Percentiles rank a stretch among this genome's conserved stretches.
phyloP scores from a whole-genome alignment of 106 monocot species.

The Phalaenopsis equestris region DNA sequence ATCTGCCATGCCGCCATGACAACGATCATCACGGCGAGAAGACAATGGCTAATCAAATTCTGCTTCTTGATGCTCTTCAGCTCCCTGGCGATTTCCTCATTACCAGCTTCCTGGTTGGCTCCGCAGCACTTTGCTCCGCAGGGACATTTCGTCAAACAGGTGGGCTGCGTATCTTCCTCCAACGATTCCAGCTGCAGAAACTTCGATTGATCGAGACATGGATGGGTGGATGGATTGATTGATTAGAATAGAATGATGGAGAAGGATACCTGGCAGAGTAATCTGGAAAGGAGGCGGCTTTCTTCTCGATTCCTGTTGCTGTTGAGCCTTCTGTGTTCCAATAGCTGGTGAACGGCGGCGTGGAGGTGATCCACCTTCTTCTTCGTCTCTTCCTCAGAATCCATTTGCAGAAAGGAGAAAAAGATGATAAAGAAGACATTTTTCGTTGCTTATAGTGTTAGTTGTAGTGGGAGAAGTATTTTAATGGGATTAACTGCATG shows the following conservation, averaged over 20 bases:
- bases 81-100: constrained; percentile 36
- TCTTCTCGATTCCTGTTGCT: constrained; percentile 23
- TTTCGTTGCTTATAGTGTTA: neutral
- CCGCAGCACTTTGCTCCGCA: neutral
- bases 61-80: constrained; percentile 47
- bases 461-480: neutral
- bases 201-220: neutral
- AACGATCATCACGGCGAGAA: constrained; percentile 39
- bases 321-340: constrained; percentile 22
- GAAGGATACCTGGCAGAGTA: constrained; percentile 28
- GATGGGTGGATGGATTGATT: neutral
- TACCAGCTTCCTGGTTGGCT: constrained; percentile 1
- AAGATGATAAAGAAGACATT: neutral
- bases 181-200: constrained; percentile 15
- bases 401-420: neutral
- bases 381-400: constrained; percentile 1
- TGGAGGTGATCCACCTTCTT: constrained; percentile 24
- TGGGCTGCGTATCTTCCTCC: constrained; percentile 11
- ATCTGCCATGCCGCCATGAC: constrained; percentile 41
- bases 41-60: constrained; percentile 52
- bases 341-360: constrained; percentile 18
- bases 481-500: neutral
- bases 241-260: neutral
- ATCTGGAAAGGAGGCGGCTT: constrained; percentile 19
- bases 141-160: neutral